A percentile compares a stretch with the other conserved stretches of the same genome.
phyloP scores from a whole-genome alignment of 1,284 basidiomycete species.

The Ganoderma leucocontextum region DNA sequence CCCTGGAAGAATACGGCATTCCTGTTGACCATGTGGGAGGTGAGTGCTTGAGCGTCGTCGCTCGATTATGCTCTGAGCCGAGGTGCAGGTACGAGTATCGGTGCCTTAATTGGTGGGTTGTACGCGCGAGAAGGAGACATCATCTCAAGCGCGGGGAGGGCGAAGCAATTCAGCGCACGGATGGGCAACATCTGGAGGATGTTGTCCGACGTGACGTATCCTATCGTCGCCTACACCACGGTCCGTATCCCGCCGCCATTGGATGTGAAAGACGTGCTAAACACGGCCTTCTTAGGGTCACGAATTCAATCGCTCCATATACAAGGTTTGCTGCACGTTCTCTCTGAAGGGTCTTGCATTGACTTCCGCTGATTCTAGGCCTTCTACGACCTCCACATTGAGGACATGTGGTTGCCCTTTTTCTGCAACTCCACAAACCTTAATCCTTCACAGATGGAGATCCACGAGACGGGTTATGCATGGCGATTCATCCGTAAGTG shows the following conservation, averaged over 20 bases:
- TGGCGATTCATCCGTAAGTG: constrained; percentile 86
- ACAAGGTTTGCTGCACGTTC: constrained; percentile 62
- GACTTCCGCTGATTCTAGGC: constrained; percentile 50
- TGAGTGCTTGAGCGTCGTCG: constrained; percentile 36
- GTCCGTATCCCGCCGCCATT: constrained; percentile 54
- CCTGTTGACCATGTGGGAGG: constrained; percentile 94
- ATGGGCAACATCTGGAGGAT: constrained; percentile 97
- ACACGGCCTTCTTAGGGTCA: constrained; percentile 68
- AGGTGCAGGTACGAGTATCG: constrained; percentile 83
- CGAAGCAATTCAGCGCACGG: constrained; percentile 91
- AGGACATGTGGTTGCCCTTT: constrained; percentile 99
- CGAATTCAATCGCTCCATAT: constrained; percentile 88
- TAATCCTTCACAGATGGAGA: constrained; percentile 95
- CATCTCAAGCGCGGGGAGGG: constrained; percentile 84
- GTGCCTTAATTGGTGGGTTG: constrained; percentile 93
- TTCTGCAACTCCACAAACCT: constrained; percentile 99
- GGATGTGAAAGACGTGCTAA: constrained; percentile 25
- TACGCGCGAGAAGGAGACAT: constrained; percentile 96
- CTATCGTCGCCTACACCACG: constrained; percentile 97
- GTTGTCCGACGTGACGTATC: constrained; percentile 95
- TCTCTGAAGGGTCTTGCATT: constrained; percentile 11
- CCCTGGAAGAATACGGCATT: constrained; percentile 91
- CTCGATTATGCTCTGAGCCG: constrained; percentile 10
- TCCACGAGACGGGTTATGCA: constrained; percentile 96
- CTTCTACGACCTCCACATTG: constrained; percentile 95